A percentile compares a stretch with the other conserved stretches of the same genome.
phyloP scores from a whole-genome alignment of 179 eudicot species.

The Corrigiola litoralis region DNA sequence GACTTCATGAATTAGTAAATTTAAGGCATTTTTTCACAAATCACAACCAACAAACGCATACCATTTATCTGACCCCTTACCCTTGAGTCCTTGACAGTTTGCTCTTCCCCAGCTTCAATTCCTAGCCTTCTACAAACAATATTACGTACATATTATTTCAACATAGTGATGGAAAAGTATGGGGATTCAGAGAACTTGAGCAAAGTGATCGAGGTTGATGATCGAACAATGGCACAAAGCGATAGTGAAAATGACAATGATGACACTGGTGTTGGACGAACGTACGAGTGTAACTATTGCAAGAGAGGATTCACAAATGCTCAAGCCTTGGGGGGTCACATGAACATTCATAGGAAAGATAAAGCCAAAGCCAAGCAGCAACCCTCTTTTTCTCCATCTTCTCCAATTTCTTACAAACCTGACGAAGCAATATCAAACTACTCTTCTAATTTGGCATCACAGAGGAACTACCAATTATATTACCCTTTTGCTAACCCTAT shows the following conservation, averaged over 20 bases:
- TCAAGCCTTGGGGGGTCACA: slow-evolving; percentile 94
- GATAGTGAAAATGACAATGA: slow-evolving; percentile 19
- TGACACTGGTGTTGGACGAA: slow-evolving; percentile 24
- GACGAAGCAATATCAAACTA: slow-evolving; percentile 4
- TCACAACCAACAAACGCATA: slow-evolving; percentile 5
- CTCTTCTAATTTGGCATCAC: slow-evolving; percentile 14
- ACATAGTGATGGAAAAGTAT: slow-evolving; percentile 13
- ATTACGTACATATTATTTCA: neutral
- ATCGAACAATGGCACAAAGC: neutral
- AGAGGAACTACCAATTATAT: slow-evolving; percentile 9
- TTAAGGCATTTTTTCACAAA: neutral
- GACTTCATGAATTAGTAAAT: slow-evolving; percentile 4
- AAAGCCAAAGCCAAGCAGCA: slow-evolving; percentile 51
- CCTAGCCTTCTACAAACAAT: neutral
- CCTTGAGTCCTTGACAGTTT: neutral
- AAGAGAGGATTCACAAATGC: slow-evolving; percentile 92
- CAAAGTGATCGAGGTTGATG: slow-evolving; percentile 9
- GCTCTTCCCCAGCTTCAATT: neutral
- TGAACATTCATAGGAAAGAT: slow-evolving; percentile 90
- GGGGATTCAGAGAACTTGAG: neutral
- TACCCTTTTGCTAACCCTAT: slow-evolving; percentile 18
- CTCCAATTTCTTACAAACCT: slow-evolving; percentile 13
- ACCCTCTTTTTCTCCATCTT: slow-evolving; percentile 11
- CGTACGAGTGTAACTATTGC: slow-evolving; percentile 62
- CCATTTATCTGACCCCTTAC: neutral